Conservation (phyloP, 495 filamentous ascomycete genomes). For the Aspergillus avenaceus region DNA sequence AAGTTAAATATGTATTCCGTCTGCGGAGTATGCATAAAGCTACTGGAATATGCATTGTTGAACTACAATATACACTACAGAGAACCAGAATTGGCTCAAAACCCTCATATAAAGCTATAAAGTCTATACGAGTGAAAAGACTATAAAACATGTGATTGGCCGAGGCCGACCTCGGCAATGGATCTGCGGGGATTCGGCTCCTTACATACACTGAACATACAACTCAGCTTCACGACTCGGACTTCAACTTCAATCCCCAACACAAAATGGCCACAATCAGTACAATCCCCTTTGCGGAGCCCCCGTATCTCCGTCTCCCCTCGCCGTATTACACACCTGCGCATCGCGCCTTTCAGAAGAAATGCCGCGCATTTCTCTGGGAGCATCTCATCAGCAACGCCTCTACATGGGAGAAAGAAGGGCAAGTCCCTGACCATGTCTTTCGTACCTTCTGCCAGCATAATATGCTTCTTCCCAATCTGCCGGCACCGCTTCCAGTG, state of each 20-base stretch:
- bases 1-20: neutral
- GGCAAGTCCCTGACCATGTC: slow-evolving; percentile 57
- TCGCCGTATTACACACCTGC: slow-evolving; percentile 63
- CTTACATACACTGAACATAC: neutral
- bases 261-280: slow-evolving; percentile 31
- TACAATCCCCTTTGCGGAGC: slow-evolving; percentile 67
- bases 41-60: too few species aligned
- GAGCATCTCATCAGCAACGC: slow-evolving; percentile 57
- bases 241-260: too few species aligned
- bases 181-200: neutral
- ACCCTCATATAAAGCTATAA: neutral
- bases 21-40: too few species aligned
- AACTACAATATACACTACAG: neutral
- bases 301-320: slow-evolving; percentile 65
- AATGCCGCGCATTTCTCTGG: slow-evolving; percentile 59
- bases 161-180: neutral
- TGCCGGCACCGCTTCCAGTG: slow-evolving; percentile 64
- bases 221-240: too few species aligned
- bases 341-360: slow-evolving; percentile 62
- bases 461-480: slow-evolving; percentile 61
- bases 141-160: neutral
- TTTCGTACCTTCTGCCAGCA: slow-evolving; percentile 56
- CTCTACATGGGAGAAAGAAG: slow-evolving; percentile 62
- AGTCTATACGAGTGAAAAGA: too few species aligned
- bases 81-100: neutral